phyloP scores from a whole-genome alignment of 2,329 filamentous ascomycete species.

The Epichloe gansuensis region DNA sequence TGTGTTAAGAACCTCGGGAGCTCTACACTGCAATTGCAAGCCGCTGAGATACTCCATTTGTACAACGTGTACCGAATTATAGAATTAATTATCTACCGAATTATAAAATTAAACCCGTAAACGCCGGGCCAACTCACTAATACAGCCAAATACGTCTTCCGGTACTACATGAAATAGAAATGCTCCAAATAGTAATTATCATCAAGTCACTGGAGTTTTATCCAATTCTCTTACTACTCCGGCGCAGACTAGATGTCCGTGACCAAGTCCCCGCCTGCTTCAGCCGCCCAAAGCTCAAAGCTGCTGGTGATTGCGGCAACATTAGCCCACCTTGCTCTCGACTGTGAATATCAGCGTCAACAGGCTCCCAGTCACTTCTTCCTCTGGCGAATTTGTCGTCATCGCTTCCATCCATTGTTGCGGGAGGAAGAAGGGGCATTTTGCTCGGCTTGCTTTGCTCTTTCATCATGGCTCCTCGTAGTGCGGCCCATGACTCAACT shows the following conservation, averaged over 20 bases:
- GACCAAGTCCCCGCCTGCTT: conserved; percentile 36
- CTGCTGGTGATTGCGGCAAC: conserved; percentile 21
- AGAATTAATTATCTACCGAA: neutral
- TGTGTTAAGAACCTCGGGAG: no score
- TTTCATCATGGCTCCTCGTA: conserved; percentile 25
- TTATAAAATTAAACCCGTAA: neutral
- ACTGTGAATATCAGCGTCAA: conserved; percentile 13
- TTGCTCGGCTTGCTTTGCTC: conserved; percentile 10
- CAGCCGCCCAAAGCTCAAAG: conserved; percentile 37
- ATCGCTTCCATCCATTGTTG: conserved; percentile 17
- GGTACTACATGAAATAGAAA: neutral
- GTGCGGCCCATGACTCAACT: conserved; percentile 47
- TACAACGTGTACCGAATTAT: neutral
- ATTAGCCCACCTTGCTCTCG: conserved; percentile 10
- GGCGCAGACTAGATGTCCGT: conserved; percentile 28
- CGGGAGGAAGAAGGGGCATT: conserved; percentile 15
- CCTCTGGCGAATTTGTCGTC: conserved; percentile 13
- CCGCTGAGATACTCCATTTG: neutral
- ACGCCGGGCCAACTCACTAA: neutral
- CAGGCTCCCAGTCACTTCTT: conserved; percentile 16
- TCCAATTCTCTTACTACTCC: conserved; percentile 15
- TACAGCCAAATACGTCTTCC: neutral
- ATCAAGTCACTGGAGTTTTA: neutral
- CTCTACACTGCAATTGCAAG: no score
- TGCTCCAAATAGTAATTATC: neutral